phyloP scores from a whole-genome alignment of 306 rosid genomes.

The Cicer pinnatifidum region DNA sequence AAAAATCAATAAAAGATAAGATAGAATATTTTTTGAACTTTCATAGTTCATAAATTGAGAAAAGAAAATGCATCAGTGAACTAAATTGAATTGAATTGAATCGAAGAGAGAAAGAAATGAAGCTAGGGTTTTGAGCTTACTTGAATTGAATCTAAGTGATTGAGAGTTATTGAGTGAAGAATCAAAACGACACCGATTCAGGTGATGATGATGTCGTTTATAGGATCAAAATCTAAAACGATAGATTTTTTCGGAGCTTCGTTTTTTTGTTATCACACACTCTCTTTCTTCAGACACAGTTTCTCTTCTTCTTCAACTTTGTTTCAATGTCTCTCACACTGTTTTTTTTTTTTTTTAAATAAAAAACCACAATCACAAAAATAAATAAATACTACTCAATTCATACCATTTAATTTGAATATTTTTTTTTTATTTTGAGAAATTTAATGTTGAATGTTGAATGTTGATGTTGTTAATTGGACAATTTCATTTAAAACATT shows the following conservation, averaged over 20 bases:
- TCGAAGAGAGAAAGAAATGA: constrained; percentile 8
- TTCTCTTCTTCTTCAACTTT: not conserved
- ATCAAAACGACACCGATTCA: constrained; percentile 53
- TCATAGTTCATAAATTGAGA: not conserved
- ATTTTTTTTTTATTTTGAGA: no score
- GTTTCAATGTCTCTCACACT: constrained; percentile 10
- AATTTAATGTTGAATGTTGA: no score
- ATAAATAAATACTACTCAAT: no score
- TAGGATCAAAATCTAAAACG: constrained; percentile 25
- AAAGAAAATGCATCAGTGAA: not conserved
- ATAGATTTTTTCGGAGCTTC: not conserved
- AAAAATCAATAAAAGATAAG: not conserved
- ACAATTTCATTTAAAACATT: no score
- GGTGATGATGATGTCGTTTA: constrained; percentile 26
- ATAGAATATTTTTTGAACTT: not conserved
- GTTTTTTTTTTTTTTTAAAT: not conserved
- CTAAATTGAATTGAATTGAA: not conserved
- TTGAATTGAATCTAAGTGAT: constrained; percentile 61
- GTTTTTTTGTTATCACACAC: not conserved
- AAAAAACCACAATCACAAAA: no score
- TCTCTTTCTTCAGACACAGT: not conserved
- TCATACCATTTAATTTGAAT: no score
- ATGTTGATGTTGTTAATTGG: no score
- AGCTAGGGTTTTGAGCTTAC: constrained; percentile 65
- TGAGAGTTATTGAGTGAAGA: constrained; percentile 9